A percentile compares a stretch with the other conserved stretches of the same genome.
Evolutionary conservation across 164 flowering plant species (phyloP).

Genomic region (Umbellularia californica): DNA sequence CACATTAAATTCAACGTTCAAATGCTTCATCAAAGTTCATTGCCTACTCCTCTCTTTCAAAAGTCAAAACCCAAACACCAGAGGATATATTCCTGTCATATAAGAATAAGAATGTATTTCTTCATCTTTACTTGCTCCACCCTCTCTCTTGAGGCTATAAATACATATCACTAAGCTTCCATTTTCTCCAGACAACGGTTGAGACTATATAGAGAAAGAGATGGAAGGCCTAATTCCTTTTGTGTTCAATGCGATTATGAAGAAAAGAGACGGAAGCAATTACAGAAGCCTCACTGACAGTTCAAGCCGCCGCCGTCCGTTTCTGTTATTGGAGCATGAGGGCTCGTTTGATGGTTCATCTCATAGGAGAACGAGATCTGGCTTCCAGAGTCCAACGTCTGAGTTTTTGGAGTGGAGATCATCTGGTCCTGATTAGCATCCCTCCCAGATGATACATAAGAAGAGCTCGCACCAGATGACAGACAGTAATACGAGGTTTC

Average conservation of each 20-base stretch:
- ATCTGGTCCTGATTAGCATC: neutral
- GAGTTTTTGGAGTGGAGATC: neutral
- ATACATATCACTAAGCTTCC: too few species aligned
- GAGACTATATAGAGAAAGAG: neutral
- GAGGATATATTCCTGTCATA: too few species aligned
- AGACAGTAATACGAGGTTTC: too few species aligned
- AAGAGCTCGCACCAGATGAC: too few species aligned
- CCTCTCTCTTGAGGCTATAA: too few species aligned
- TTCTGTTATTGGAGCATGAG: neutral
- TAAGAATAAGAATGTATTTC: too few species aligned
- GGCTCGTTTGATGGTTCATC: constrained; percentile 28
- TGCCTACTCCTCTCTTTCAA: too few species aligned
- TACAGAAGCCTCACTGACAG: constrained; percentile 25
- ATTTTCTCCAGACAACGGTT: neutral
- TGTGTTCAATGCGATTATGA: constrained; percentile 30
- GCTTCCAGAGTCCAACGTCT: constrained; percentile 1
- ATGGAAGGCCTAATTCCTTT: constrained; percentile 47
- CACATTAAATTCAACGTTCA: too few species aligned
- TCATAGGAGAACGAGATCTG: constrained; percentile 19
- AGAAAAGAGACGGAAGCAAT: constrained; percentile 21
- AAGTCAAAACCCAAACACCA: too few species aligned
- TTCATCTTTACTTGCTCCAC: neutral
- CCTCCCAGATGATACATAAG: too few species aligned
- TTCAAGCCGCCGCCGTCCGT: constrained; percentile 28
- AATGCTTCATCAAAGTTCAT: too few species aligned